A percentile compares a stretch with the other conserved stretches of the same genome.
Conservation (phyloP, 2,329 filamentous ascomycete species). For the Emmonsiellopsis sp. region DNA sequence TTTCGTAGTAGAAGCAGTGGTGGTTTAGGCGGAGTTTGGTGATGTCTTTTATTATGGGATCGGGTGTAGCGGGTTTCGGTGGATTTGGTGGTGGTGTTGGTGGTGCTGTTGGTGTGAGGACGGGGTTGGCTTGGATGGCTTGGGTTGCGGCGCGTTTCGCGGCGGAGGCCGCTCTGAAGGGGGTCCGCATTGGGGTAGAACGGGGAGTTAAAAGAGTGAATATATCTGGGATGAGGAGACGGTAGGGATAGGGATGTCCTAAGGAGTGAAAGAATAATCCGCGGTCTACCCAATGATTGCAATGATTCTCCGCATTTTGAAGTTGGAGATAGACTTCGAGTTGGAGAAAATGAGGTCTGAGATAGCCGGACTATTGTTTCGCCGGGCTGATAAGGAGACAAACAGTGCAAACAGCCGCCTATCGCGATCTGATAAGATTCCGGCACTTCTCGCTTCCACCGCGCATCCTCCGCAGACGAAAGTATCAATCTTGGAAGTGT, state of each 20-base stretch:
- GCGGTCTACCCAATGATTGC: too few species aligned
- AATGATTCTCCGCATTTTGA: too few species aligned
- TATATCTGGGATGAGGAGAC: not conserved
- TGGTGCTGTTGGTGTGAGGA: not conserved
- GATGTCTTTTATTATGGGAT: not conserved
- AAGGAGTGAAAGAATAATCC: not conserved
- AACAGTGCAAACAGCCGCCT: not conserved
- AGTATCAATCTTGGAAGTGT: too few species aligned
- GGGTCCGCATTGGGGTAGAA: not conserved
- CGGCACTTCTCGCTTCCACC: not conserved
- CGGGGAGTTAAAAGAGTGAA: not conserved
- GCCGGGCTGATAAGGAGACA: not conserved
- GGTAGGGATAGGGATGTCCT: not conserved
- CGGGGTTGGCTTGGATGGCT: not conserved
- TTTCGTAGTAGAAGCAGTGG: slow-evolving; percentile 44
- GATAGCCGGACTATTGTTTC: not conserved
- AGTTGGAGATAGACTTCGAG: too few species aligned
- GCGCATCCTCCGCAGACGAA: too few species aligned
- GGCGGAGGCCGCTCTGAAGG: not conserved
- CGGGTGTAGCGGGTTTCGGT: not conserved
- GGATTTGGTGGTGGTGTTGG: not conserved
- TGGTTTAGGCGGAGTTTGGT: slow-evolving; percentile 9
- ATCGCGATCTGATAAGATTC: not conserved
- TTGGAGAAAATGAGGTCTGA: not conserved
- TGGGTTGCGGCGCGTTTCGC: not conserved